Percentiles rank a stretch among this genome's conserved stretches.
These are phyloP conservation scores for Ogataea trehaloabstinens DNA, from an alignment of 805 yeast species.

Conservation along the genomic window DNA sequence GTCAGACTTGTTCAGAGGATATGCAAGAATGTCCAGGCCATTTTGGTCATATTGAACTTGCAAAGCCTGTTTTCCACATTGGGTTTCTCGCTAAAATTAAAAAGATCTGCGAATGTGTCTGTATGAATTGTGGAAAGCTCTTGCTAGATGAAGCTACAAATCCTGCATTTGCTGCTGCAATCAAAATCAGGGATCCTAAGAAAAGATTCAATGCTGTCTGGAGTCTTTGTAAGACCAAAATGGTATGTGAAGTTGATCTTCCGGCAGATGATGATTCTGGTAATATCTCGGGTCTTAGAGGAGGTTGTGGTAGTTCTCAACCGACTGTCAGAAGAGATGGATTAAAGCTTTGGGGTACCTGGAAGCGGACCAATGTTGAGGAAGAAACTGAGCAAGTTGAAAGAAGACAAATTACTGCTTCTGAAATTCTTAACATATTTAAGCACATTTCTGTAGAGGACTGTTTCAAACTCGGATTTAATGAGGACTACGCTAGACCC, in stretches of 20 bases:
- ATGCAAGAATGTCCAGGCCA: conserved; percentile 99
- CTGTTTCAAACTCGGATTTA: conserved; percentile 78
- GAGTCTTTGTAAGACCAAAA: conserved; percentile 86
- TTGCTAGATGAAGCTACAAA: conserved; percentile 76
- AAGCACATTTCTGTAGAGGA: conserved; percentile 88
- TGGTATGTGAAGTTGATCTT: conserved; percentile 92
- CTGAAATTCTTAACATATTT: conserved; percentile 87
- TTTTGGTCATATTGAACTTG: conserved; percentile 97
- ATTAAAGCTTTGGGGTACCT: conserved; percentile 93
- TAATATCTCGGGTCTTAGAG: conserved; percentile 51
- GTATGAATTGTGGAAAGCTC: conserved; percentile 98
- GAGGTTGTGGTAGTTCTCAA: conserved; percentile 97
- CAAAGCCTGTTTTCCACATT: conserved; percentile 97
- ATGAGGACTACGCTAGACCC: conserved; percentile 95
- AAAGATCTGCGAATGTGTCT: conserved; percentile 92
- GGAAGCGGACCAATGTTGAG: conserved; percentile 78
- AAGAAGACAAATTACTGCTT: conserved; percentile 80
- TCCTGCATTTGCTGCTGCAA: conserved; percentile 80
- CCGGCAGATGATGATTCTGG: conserved; percentile 54
- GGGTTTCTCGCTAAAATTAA: conserved; percentile 93
- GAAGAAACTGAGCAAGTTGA: conserved; percentile 91
- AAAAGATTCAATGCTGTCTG: conserved; percentile 96
- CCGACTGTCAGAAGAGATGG: conserved; percentile 97
- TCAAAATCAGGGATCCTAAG: conserved; percentile 88
- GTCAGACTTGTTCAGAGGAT: conserved; percentile 99